Base-by-base conservation (phyloP, 768 basidiomycete species). In the Tylopilus vinaceipallidus region DNA sequence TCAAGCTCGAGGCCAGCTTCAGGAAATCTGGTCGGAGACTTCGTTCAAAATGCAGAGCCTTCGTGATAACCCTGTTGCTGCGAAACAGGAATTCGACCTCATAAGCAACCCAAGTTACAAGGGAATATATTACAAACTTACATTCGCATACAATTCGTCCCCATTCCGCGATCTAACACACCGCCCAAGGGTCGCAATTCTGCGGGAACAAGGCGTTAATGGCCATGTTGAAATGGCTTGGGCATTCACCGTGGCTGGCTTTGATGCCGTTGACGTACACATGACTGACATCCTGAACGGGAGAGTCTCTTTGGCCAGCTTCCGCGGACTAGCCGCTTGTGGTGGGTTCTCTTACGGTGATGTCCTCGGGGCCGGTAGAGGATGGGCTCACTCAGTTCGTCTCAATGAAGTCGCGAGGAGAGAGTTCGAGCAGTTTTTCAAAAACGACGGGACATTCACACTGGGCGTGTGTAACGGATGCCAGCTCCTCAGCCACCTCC, bases 341-440 rank as follows among this genome's bases (percentile, higher is more conserved):
- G 97, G 97, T 47, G 97, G 97, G 4, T 99, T 99, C 78, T 98
- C 95, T 9, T 99, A 98, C 62, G 95, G 95, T 33, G 95, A 99
- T 67, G 95, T 98, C 13, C 80, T 99, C 10, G 95, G 97, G 26
- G 95, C 97, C 9, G 97, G 95, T 9, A 95, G 88, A 67, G 95
- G 95, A 20, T 99, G 97, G 97, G 95, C 95, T 4, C 84, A 95
- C 64, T 95, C 95, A n/a, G 87, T 93, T 20, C 80, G 95, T 17
- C 80, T 97, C 38, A 88, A 98, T 70, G 73, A 75, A 37, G 72
- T 69, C 12, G 90, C 91, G 3, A 79, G 90, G n/a, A 71, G 65
- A 19, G 87, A 92, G 62, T 98, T 98, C 68, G 62, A 72, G 8
- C 69, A 67, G 11, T 99, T 98, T 79, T 98, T 99, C 74, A 65